phyloP scores from a whole-genome alignment of 768 basidiomycete species.

The Cystobasidium tubakii region DNA sequence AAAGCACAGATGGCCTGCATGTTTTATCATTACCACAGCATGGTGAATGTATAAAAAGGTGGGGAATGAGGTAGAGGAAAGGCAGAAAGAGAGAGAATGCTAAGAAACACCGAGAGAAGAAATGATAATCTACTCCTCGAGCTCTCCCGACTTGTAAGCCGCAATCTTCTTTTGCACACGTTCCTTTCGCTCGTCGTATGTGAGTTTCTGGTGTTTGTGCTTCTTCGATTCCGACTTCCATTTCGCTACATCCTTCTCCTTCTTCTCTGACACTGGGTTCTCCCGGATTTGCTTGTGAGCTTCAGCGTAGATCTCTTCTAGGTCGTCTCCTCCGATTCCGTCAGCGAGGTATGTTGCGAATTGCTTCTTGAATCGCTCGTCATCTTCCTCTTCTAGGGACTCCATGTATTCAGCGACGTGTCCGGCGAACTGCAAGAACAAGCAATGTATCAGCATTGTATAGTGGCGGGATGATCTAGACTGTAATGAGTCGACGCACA shows the following conservation, averaged over 20 bases:
- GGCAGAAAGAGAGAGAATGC: neutral
- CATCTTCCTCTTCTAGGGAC: conserved; percentile 97
- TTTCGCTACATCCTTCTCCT: conserved; percentile 64
- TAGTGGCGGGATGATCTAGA: no score
- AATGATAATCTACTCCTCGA: conserved; percentile 15
- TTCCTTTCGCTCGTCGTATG: conserved; percentile 67
- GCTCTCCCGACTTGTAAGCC: conserved; percentile 8
- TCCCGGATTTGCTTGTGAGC: conserved; percentile 95
- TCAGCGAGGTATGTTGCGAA: conserved; percentile 92
- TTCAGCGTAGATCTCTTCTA: conserved; percentile 88
- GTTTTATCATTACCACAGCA: conserved; percentile 4
- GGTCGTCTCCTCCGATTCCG: conserved; percentile 89
- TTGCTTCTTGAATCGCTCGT: conserved; percentile 64
- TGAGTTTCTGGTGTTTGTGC: conserved; percentile 64
- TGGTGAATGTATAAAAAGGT: neutral
- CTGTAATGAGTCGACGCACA: no score
- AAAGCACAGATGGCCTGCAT: neutral
- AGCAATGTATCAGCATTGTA: neutral
- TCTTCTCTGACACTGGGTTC: conserved; percentile 71
- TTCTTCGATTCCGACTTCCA: conserved; percentile 83
- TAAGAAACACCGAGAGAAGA: neutral
- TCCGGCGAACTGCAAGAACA: conserved; percentile 59
- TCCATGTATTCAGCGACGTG: conserved; percentile 99
- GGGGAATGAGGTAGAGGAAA: neutral
- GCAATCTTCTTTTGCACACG: conserved; percentile 58